Base-by-base conservation (phyloP, 305 asterid species). In the Solanum aculeatissimum region DNA sequence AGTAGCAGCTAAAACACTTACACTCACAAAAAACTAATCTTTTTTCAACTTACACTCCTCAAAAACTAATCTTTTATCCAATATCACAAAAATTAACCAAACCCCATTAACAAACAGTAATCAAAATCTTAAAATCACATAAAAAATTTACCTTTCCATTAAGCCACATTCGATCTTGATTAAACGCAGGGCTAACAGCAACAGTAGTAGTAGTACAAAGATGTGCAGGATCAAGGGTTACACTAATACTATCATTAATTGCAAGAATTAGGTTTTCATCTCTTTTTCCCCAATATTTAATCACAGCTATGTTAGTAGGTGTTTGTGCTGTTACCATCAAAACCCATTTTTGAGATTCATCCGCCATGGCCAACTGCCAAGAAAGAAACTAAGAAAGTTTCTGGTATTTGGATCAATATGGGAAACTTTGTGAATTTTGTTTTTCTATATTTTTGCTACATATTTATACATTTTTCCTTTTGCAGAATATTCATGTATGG, bases 151-250 rank as follows among this genome's bases (percentile, higher is more conserved):
- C 98, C 97, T 96, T 96, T 27, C 97, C 99, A 81, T 96, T 96
- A 83, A 96, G 98, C 99, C 99, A 96, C 94, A 96, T 95, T 62
- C 97, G 96, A 70, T 96, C 99, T 19, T 88, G 88, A 19, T 91
- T 70, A 84, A 96, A 96, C 60, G 87, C 78, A 3, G 98, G 98
- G 84, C 98, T 93, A 83, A 95, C 99, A 71, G 98, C 97, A 78
- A 95, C 99, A 87, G 99, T 95, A 86, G 99, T 96, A 86, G 99
- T 95, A 85, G 98, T 96, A 91, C 99, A 96, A 84, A 96, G 97
- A 68, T 95, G 98, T 58, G 91, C 90, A 35, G 98, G 98, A 86
- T 96, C 99, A 79, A 96, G 98, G 25, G 98, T 96, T 66, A 96
- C 97, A 84, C 99, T 96, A 55, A 96, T 96, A 89, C 99, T 95